These are phyloP conservation scores for Pseudocercospora eumusae DNA, from an alignment of 2,329 filamentous ascomycete genomes.

Conservation along the genomic window DNA sequence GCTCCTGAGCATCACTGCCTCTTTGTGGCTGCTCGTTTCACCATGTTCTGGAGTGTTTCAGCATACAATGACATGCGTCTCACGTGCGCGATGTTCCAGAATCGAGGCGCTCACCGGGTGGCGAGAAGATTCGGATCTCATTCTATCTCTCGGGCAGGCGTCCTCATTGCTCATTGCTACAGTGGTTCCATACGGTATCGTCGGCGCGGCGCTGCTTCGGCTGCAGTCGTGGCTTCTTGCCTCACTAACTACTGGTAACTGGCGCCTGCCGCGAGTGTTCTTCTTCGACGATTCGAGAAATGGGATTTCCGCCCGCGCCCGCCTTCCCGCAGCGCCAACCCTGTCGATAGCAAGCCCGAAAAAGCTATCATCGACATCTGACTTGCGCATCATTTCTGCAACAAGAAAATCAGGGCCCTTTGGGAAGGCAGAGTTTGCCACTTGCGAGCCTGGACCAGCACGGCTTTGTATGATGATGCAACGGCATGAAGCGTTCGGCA, in stretches of 20 bases:
- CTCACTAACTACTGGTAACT: too few species aligned
- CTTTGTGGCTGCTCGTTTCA: constrained; percentile 9
- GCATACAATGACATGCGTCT: not conserved
- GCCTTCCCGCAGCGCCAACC: constrained; percentile 11
- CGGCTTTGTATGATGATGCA: constrained; percentile 4
- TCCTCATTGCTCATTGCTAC: too few species aligned
- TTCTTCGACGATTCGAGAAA: constrained; percentile 14
- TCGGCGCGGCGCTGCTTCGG: constrained; percentile 15
- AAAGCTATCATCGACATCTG: constrained; percentile 23
- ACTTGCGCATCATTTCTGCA: constrained; percentile 14
- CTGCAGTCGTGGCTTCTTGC: constrained; percentile 5
- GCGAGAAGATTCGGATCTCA: constrained; percentile 1
- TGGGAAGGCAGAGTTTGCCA: constrained; percentile 6
- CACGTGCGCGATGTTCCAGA: constrained; percentile 3
- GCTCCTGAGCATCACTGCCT: constrained; percentile 10
- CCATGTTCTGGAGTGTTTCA: constrained; percentile 9
- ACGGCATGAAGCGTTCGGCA: too few species aligned
- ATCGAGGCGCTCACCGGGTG: not conserved
- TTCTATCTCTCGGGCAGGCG: not conserved
- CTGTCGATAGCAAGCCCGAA: constrained; percentile 20
- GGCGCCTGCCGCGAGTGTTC: constrained; percentile 3
- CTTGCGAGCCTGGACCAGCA: not conserved
- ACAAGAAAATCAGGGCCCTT: not conserved
- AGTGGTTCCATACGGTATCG: too few species aligned
- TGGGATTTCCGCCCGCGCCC: constrained; percentile 1